Conservation (phyloP, 2,329 filamentous ascomycete genomes). For the Aureobasidium vineae region DNA sequence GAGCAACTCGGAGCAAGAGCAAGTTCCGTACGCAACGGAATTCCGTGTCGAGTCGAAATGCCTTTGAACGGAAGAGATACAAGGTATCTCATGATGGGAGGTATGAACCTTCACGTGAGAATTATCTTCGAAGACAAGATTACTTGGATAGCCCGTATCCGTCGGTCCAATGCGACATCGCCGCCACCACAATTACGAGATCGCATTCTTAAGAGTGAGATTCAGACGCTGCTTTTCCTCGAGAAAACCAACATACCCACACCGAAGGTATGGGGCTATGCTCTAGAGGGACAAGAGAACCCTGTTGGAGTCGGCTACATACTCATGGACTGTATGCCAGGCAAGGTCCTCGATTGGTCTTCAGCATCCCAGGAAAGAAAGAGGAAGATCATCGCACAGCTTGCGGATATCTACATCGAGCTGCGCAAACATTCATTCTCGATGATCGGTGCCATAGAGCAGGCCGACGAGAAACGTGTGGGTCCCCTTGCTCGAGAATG, state of each 20-base stretch:
- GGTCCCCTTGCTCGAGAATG: slow-evolving; percentile 2
- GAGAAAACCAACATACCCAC: neutral
- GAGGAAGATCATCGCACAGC: neutral
- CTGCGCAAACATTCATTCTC: neutral
- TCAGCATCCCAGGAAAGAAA: neutral
- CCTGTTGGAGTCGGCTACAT: neutral
- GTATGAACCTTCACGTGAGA: neutral
- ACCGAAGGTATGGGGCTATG: neutral
- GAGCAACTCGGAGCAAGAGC: neutral
- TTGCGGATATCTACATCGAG: neutral
- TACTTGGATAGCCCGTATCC: neutral
- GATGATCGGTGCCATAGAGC: neutral
- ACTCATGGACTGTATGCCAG: neutral
- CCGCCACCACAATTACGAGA: neutral
- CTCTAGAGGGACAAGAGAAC: neutral
- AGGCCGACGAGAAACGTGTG: neutral
- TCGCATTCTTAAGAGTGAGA: neutral
- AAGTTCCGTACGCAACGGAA: neutral
- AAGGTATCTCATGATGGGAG: neutral
- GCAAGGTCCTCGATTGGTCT: neutral
- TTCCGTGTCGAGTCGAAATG: neutral
- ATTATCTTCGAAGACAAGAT: neutral
- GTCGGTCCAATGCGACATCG: slow-evolving; percentile 2
- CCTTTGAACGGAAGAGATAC: neutral
- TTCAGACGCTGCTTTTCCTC: neutral